Conservation (phyloP, 2,329 filamentous ascomycete species). For the Ophiostoma fasciatum region DNA sequence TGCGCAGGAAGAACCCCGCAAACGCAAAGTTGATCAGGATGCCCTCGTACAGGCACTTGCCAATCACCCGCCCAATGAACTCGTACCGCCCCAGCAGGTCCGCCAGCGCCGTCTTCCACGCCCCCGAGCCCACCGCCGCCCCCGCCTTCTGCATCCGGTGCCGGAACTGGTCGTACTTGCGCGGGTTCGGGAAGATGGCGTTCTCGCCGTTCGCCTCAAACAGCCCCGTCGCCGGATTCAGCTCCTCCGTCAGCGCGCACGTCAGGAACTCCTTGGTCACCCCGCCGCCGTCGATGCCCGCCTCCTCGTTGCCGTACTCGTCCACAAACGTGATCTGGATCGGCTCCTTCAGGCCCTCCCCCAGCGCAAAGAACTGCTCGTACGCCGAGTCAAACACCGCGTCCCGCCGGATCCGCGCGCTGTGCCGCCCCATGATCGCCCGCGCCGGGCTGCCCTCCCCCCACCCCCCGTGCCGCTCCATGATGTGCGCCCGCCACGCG, state of each 20-base stretch:
- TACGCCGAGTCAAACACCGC: constrained; percentile 77
- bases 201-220: constrained; percentile 80
- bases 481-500: constrained; percentile 51
- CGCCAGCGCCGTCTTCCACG: constrained; percentile 41
- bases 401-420: constrained; percentile 65
- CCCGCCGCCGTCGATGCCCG: constrained; percentile 90
- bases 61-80: constrained; percentile 82
- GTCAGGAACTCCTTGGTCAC: constrained; percentile 96
- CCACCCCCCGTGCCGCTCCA: constrained; percentile 23
- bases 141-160: constrained; percentile 39
- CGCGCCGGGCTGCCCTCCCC: constrained; percentile 14
- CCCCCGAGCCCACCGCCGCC: constrained; percentile 34
- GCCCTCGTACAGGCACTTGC: constrained; percentile 94
- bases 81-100: constrained; percentile 64
- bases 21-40: constrained; percentile 90
- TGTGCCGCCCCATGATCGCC: constrained; percentile 42
- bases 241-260: constrained; percentile 74
- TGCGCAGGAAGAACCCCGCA: constrained; percentile 88
- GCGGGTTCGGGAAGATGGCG: constrained; percentile 77
- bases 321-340: constrained; percentile 97
- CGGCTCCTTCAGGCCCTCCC: constrained; percentile 76
- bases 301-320: constrained; percentile 71
- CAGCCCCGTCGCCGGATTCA: constrained; percentile 43
- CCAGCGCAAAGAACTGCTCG: constrained; percentile 65
- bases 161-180: constrained; percentile 53